Conservation (phyloP, 139 green algal species). For the Volvox africanus region DNA sequence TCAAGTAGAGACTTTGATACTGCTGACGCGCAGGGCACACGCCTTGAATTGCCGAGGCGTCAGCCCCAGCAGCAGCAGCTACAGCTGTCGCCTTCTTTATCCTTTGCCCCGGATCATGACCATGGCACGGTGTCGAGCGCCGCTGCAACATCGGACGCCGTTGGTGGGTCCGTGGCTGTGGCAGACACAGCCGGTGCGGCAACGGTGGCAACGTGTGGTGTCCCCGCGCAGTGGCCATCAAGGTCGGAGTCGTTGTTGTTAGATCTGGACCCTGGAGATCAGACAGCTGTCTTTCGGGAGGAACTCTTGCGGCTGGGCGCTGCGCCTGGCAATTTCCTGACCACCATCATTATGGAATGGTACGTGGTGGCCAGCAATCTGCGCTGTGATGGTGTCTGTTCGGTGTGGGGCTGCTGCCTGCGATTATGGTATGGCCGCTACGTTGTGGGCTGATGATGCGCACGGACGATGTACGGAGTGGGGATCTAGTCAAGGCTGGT, state of each 20-base stretch:
- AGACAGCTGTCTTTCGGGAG: not conserved
- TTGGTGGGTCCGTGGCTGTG: too few relatives aligned
- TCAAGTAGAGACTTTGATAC: not conserved
- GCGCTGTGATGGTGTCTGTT: not conserved
- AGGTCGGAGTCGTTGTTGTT: not conserved
- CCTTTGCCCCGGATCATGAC: too few relatives aligned
- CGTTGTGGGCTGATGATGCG: too few relatives aligned
- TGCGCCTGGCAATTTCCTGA: not conserved
- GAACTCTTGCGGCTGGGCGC: slow-evolving; percentile 19
- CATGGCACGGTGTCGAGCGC: too few relatives aligned
- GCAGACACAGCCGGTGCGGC: too few relatives aligned
- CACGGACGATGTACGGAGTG: too few relatives aligned
- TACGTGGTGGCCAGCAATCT: not conserved
- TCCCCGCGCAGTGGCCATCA: too few relatives aligned
- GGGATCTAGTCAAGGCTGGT: too few relatives aligned
- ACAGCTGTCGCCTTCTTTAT: not conserved
- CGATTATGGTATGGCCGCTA: not conserved
- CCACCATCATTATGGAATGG: slow-evolving; percentile 27
- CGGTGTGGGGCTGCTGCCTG: not conserved
- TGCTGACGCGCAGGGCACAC: too few relatives aligned
- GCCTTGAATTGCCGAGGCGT: too few relatives aligned
- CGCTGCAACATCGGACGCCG: not conserved
- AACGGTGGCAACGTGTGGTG: too few relatives aligned
- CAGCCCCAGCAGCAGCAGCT: not conserved
- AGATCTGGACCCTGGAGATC: not conserved